Base-by-base conservation (phyloP, 2,329 filamentous ascomycete genomes). In the Pyrenophora seminiperda region DNA sequence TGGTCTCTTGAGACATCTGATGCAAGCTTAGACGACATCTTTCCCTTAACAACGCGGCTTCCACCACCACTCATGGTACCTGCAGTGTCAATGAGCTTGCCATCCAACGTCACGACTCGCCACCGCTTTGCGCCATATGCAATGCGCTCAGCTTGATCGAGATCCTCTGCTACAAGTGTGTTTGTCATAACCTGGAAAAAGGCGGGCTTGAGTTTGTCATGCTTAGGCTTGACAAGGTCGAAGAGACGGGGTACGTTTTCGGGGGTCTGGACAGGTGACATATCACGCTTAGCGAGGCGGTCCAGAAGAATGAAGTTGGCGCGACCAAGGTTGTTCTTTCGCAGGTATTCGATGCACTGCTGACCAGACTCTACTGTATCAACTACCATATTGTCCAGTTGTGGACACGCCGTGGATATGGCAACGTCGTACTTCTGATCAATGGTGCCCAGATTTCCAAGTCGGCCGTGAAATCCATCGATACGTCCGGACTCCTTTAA, bases 61-160 rank as follows among this genome's bases (percentile, higher is more conserved):
- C 94, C 94, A 80, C 94, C 94, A 79, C 94, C 94, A 50, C 90
- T 96, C 94, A 99, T 97, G 29, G 94, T 97, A 80, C 94, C 94
- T 1, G 93, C 97, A 71, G 95, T 95, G 76, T 99, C 94, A 61
- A 99, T 97, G 43, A 99, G 82, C 73, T 97, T 92, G 40, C 94
- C 94, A 53, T 92, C 91, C 2, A 99, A 83, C 0, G 94, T 99
- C 32, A 99, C 94, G 3, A 99, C 94, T 58, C 94, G 87, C 94
- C 94, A 99, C 72, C 94, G 81, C 77, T 86, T 90, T 37, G 90
- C 90, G 33, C 94, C 93, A 66, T 97, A 99, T 6, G 94, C 94
- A 59, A 99, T 97, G 38, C 94, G 87, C 74, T 97, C 97, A 2
- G 94, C 95, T 72, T 99, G 94, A n/a, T 90, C 87, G 11, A 99